phyloP scores from a whole-genome alignment of 768 basidiomycete species.

The Lactifluus pinguis region DNA sequence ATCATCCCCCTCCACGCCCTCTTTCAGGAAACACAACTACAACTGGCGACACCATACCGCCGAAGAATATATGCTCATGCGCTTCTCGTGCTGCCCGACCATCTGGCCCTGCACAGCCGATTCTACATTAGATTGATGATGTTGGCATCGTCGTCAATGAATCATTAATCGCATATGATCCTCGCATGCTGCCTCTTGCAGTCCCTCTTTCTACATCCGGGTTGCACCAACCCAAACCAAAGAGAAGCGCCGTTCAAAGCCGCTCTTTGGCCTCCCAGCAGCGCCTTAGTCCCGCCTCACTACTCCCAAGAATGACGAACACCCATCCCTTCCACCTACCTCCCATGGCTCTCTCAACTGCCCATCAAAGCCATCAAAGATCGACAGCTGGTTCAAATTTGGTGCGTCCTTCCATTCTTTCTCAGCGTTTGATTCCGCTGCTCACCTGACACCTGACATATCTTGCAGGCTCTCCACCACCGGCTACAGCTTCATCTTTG shows the following conservation, averaged over 20 bases:
- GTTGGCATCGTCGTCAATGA: constrained; percentile 13
- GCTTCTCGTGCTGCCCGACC: constrained; percentile 6
- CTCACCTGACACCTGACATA: not conserved
- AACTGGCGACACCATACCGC: constrained; percentile 52
- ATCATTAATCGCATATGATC: constrained; percentile 12
- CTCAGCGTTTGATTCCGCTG: not conserved
- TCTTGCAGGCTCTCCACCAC: not conserved
- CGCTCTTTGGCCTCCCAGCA: constrained; percentile 32
- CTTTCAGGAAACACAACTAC: constrained; percentile 57
- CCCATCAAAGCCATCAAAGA: constrained; percentile 1
- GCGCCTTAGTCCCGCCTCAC: constrained; percentile 8
- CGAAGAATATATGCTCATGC: constrained; percentile 23
- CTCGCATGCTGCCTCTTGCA: constrained; percentile 17
- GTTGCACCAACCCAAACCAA: constrained; percentile 20
- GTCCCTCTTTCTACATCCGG: constrained; percentile 18
- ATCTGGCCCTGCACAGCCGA: constrained; percentile 1
- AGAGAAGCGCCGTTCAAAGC: constrained; percentile 32
- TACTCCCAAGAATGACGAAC: not conserved
- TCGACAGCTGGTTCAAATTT: constrained; percentile 12
- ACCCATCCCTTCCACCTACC: not conserved
- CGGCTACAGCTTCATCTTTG: not conserved
- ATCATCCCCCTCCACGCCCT: constrained; percentile 47
- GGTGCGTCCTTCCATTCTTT: not conserved
- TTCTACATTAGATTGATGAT: constrained; percentile 6
- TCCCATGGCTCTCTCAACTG: not conserved